Evolutionary conservation across 2,329 filamentous ascomycete genomes (phyloP).

Genomic region (Tolypocladium amazonense): DNA sequence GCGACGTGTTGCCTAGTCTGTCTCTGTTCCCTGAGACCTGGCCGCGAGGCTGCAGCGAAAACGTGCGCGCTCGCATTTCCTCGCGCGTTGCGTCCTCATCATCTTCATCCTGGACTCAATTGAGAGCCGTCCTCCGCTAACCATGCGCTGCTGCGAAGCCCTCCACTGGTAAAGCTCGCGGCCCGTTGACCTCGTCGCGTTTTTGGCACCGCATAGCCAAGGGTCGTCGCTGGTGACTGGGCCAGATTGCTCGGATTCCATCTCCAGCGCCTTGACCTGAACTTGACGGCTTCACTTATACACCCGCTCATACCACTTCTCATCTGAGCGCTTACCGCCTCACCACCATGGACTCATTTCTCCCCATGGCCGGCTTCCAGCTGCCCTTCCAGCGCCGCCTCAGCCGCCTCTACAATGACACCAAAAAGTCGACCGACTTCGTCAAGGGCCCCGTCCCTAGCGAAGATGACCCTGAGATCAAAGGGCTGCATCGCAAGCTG

Average conservation of each 20-base stretch:
- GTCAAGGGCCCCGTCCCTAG: slow-evolving; percentile 55
- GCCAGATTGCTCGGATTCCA: background rate
- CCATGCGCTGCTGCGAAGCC: background rate
- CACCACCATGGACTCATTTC: slow-evolving; percentile 36
- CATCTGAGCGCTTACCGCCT: background rate
- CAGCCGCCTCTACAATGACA: slow-evolving; percentile 69
- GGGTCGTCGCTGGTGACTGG: background rate
- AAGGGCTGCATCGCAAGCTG: slow-evolving; percentile 62
- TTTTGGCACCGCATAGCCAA: background rate
- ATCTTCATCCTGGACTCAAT: background rate
- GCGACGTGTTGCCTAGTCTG: background rate
- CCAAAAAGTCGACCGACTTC: slow-evolving; percentile 67
- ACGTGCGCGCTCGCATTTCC: background rate
- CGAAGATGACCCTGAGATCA: slow-evolving; percentile 57
- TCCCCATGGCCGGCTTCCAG: slow-evolving; percentile 41
- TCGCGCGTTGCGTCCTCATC: background rate
- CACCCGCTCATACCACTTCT: background rate
- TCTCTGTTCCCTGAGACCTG: background rate
- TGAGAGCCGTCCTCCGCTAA: background rate
- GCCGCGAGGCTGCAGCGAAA: background rate
- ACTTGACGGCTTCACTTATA: background rate
- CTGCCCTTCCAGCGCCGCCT: slow-evolving; percentile 51
- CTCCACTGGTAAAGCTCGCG: background rate
- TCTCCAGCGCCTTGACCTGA: background rate
- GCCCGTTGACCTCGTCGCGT: background rate